Conservation (phyloP, 164 flowering plant genomes). For the Chimonanthus salicifolius region DNA sequence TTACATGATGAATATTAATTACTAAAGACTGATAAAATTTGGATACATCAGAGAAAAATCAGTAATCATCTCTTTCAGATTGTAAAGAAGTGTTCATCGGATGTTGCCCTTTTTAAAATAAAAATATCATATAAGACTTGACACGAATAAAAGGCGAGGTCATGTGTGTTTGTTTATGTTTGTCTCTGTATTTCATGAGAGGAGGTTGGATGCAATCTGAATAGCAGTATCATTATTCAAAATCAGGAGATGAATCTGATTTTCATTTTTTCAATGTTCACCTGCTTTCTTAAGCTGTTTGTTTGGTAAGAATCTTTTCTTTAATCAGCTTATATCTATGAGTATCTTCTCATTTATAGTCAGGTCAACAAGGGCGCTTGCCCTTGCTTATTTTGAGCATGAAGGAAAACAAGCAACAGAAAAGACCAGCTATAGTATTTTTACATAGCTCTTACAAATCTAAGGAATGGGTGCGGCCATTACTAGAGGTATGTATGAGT, state of each 20-base stretch:
- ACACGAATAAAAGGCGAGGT: no score
- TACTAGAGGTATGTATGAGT: constrained; percentile 62
- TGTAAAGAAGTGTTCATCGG: no score
- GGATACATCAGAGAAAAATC: no score
- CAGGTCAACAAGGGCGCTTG: constrained; percentile 80
- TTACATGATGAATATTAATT: neutral
- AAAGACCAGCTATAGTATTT: constrained; percentile 79
- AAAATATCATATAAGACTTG: no score
- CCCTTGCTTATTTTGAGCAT: constrained; percentile 76
- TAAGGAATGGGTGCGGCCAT: constrained; percentile 94
- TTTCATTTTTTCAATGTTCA: neutral
- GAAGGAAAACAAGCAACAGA: constrained; percentile 39
- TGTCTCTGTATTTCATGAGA: neutral
- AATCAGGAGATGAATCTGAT: neutral
- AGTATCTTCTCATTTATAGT: constrained; percentile 30
- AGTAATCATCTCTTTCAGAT: no score
- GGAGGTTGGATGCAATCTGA: neutral
- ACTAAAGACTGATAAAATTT: no score
- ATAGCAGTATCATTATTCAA: neutral
- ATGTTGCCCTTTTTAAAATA: no score
- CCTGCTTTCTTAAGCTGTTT: neutral
- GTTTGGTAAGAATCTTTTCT: neutral
- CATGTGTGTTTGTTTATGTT: no score
- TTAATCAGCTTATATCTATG: neutral
- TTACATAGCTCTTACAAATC: constrained; percentile 81